Base-by-base conservation (phyloP, 768 basidiomycete species). In the Psilocybe cubensis region DNA sequence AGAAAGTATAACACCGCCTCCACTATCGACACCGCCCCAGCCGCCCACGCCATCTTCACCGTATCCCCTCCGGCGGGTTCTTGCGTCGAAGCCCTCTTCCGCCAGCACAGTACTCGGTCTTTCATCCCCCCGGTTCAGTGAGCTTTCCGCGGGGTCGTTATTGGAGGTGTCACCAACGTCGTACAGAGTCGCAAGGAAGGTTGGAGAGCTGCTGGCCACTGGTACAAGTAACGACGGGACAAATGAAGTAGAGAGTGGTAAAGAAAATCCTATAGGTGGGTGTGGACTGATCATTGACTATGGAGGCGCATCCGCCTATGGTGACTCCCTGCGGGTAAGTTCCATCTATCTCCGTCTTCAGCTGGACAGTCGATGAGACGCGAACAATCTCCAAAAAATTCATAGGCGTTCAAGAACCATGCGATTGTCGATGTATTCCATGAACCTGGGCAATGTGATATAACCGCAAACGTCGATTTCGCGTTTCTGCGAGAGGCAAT, bases 381-480 rank as follows among this genome's bases (percentile, higher is more conserved):
- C 25, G 14, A 29, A 46, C 60, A 57, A 41, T 21, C 40, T 46
- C 17, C 14, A 17, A 18, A 21, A 3, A 41, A 44, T 29, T 43
- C 57, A 8, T 58, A 98, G 96, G 97, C 91, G 0, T 98, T 99
- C 80, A 89, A 88, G 70, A 78, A 85, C 20, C 97, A 98, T 68
- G 81, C 87, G 56, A 85, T 94, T 12, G 89, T 92, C 1, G 89
- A 96, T 68, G 79, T 92, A 3, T 96, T 98, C 67, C 79, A 89
- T 51, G 76, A 80, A 9, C 95, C 96, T 0, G 97, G 97, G 17
- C 81, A 91, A 40, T 89, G 91, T 40, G 97, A 99, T 71, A 74
- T 98, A 45, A 99, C 97, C 0, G 88, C 91, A n/a, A 97, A 98
- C 66, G 96, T 99, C 46, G 96, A 99, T 73, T 98, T 98, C 72